These are phyloP conservation scores for Parasarocladium wereldwijsianum DNA, from an alignment of 2,329 filamentous ascomycete species.

Conservation along the genomic window DNA sequence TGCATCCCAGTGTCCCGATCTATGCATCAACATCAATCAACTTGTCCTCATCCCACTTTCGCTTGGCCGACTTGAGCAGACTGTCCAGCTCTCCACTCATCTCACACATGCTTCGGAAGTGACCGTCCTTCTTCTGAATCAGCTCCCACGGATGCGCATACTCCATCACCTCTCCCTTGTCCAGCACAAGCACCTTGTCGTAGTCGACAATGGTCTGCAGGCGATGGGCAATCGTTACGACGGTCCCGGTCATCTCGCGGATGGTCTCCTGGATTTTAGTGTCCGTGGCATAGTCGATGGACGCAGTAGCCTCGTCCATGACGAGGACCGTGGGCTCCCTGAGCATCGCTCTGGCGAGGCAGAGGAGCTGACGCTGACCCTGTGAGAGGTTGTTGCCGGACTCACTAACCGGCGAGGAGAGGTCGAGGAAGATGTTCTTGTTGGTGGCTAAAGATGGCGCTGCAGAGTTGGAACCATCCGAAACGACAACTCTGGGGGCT, in stretches of 20 bases:
- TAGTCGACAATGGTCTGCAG: conserved; percentile 97
- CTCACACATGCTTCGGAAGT: conserved; percentile 50
- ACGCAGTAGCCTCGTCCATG: conserved; percentile 97
- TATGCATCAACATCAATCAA: conserved; percentile 20
- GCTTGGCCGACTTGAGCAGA: conserved; percentile 39
- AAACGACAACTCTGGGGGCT: conserved; percentile 1
- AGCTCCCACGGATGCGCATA: conserved; percentile 83
- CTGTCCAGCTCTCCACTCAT: conserved; percentile 42
- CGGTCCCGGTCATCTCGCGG: conserved; percentile 82
- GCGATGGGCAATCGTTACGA: conserved; percentile 91
- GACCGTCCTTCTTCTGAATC: conserved; percentile 53
- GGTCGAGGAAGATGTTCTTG: conserved; percentile 87
- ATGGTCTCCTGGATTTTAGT: conserved; percentile 94
- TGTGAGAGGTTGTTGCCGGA: conserved; percentile 92
- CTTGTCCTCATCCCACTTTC: conserved; percentile 28
- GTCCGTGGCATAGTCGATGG: conserved; percentile 93
- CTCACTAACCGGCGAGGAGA: conserved; percentile 71
- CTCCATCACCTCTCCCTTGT: conserved; percentile 77
- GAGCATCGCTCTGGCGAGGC: conserved; percentile 81
- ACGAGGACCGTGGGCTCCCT: conserved; percentile 87
- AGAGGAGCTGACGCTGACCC: conserved; percentile 87
- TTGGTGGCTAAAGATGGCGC: conserved; percentile 44
- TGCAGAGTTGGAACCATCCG: conserved; percentile 8
- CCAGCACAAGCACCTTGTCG: conserved; percentile 89
- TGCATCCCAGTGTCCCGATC: background rate